phyloP scores from a whole-genome alignment of 768 basidiomycete species.

The Amanita phalloides region DNA sequence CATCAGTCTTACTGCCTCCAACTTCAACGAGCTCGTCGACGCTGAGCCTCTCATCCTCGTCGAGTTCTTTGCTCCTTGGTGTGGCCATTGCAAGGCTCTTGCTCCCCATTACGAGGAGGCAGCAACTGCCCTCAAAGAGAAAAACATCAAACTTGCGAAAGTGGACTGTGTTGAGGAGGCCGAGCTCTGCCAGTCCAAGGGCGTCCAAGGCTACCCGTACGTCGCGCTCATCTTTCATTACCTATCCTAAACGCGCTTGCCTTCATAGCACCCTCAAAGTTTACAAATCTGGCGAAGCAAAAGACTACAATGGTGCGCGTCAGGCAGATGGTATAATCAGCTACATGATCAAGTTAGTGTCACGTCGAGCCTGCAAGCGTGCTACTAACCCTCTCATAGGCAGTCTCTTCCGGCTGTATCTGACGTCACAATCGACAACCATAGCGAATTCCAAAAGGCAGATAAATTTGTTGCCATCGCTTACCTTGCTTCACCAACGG shows the following conservation, averaged over 20 bases:
- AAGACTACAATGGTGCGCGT: slow-evolving; percentile 81
- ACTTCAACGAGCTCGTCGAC: slow-evolving; percentile 57
- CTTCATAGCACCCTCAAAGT: slow-evolving; percentile 65
- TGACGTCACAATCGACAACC: slow-evolving; percentile 63
- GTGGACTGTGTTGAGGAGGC: slow-evolving; percentile 95
- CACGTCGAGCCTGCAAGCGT: not conserved
- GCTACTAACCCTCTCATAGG: slow-evolving; percentile 20
- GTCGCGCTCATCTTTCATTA: slow-evolving; percentile 16
- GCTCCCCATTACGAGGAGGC: slow-evolving; percentile 93
- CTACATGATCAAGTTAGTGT: slow-evolving; percentile 89
- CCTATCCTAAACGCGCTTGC: not conserved
- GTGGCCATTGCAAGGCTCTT: slow-evolving; percentile 92
- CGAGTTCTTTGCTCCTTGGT: slow-evolving; percentile 89
- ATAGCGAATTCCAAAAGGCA: slow-evolving; percentile 74
- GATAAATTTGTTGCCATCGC: slow-evolving; percentile 90
- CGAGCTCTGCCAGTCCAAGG: slow-evolving; percentile 82
- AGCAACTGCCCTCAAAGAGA: slow-evolving; percentile 85
- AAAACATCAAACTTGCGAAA: slow-evolving; percentile 85
- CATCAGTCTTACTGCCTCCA: slow-evolving; percentile 55
- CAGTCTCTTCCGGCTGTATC: slow-evolving; percentile 94
- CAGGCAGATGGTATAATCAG: slow-evolving; percentile 93
- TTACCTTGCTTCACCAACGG: slow-evolving; percentile 68
- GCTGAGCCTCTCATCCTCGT: slow-evolving; percentile 72
- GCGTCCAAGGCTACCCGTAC: slow-evolving; percentile 91
- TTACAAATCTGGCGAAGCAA: slow-evolving; percentile 72